A percentile compares a stretch with the other conserved stretches of the same genome.
Evolutionary conservation across 257 asterid genomes (phyloP).

Genomic region (Buddleja alternifolia): DNA sequence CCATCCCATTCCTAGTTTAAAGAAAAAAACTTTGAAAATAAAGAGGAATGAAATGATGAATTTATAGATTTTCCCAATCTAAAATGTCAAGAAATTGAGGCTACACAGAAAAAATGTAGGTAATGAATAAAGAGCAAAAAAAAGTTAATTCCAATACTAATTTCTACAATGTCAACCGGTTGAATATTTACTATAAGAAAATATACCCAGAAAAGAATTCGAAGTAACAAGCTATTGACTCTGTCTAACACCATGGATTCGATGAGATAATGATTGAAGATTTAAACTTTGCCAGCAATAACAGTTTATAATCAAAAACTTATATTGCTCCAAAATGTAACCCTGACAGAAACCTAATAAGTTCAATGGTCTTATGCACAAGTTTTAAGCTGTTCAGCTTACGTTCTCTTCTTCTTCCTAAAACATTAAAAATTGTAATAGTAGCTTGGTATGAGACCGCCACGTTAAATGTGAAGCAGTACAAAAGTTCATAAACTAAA

Average conservation of each 20-base stretch:
- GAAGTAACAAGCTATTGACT: neutral
- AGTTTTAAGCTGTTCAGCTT: neutral
- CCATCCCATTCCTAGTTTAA: constrained; percentile 91
- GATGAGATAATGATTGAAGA: neutral
- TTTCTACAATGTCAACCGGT: neutral
- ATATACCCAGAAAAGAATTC: neutral
- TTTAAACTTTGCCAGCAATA: constrained; percentile 3
- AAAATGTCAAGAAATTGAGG: constrained; percentile 2
- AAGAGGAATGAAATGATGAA: neutral
- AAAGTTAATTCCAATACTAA: neutral
- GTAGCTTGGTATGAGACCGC: neutral
- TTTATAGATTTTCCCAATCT: constrained; percentile 8
- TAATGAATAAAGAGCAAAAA: neutral
- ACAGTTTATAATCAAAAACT: neutral
- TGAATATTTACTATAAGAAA: neutral
- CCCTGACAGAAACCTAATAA: neutral
- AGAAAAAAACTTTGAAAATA: constrained; percentile 13
- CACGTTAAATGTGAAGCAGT: constrained; percentile 13
- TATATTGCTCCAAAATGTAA: neutral
- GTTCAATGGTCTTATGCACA: neutral
- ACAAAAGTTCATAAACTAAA: constrained; percentile 6
- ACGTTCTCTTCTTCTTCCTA: neutral
- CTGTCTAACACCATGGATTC: neutral
- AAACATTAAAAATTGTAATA: neutral
- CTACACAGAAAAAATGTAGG: neutral